Evolutionary conservation across 805 yeast species (phyloP).

Genomic region (Suhomyces faveliae): DNA sequence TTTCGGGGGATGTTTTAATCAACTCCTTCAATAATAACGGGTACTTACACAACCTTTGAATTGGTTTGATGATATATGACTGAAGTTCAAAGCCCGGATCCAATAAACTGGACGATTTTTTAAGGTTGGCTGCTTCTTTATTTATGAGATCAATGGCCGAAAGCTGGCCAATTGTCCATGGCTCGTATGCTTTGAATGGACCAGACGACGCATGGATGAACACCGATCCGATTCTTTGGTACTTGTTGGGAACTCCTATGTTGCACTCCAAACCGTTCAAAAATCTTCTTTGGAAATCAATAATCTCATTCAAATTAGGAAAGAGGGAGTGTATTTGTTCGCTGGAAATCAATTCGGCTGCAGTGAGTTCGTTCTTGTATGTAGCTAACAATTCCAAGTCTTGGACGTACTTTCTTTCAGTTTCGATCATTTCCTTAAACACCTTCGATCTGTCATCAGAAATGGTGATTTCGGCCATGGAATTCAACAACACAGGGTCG

Average conservation of each 20-base stretch:
- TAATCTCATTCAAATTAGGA: slow-evolving; percentile 78
- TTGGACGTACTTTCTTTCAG: slow-evolving; percentile 90
- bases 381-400: slow-evolving; percentile 74
- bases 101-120: slow-evolving; percentile 55
- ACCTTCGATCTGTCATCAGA: slow-evolving; percentile 71
- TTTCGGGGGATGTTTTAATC: slow-evolving; percentile 57
- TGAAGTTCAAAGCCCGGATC: slow-evolving; percentile 89
- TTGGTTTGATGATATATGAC: slow-evolving; percentile 86
- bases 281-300: slow-evolving; percentile 90
- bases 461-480: slow-evolving; percentile 25
- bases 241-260: slow-evolving; percentile 65
- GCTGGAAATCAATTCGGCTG: slow-evolving; percentile 65
- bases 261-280: slow-evolving; percentile 88
- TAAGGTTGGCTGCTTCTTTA: slow-evolving; percentile 57
- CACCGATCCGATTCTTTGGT: slow-evolving; percentile 85
- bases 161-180: slow-evolving; percentile 90
- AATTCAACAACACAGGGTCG: slow-evolving; percentile 4
- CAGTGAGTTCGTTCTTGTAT: slow-evolving; percentile 67
- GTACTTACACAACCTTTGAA: slow-evolving; percentile 93
- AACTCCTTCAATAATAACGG: slow-evolving; percentile 80
- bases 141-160: slow-evolving; percentile 80
- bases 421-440: slow-evolving; percentile 77
- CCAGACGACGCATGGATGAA: slow-evolving; percentile 77
- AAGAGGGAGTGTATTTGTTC: slow-evolving; percentile 80
- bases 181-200: slow-evolving; percentile 85